Evolutionary conservation across 2,329 filamentous ascomycete genomes (phyloP).

Genomic region (Lecanicillium sp.): DNA sequence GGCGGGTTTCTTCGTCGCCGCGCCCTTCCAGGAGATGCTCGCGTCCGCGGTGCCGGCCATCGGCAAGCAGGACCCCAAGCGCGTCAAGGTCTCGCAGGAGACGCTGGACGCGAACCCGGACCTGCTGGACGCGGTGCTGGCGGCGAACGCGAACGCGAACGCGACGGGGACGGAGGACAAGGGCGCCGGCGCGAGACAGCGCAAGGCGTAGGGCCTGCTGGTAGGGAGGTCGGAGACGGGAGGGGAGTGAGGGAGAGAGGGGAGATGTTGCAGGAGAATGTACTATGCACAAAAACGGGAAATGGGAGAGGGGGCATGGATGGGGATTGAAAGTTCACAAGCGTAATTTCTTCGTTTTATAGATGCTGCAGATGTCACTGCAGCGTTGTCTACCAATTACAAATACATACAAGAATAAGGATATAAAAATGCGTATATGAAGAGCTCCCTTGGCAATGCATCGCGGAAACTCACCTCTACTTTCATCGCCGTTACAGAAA

Average conservation of each 20-base stretch:
- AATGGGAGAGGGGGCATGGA: no score
- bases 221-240: not conserved
- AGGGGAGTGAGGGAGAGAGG: not conserved
- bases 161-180: slow-evolving; percentile 28
- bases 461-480: no score
- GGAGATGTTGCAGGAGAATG: not conserved
- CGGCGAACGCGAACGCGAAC: no score
- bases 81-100: slow-evolving; percentile 35
- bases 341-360: no score
- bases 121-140: slow-evolving; percentile 43
- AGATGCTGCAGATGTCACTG: no score
- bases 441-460: no score
- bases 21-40: slow-evolving; percentile 73
- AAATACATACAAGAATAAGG: no score
- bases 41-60: slow-evolving; percentile 61
- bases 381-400: no score
- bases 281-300: no score
- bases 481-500: no score
- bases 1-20: slow-evolving; percentile 63
- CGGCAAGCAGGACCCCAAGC: slow-evolving; percentile 59
- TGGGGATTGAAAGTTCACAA: no score
- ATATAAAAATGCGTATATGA: no score
- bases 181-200: slow-evolving; percentile 39
- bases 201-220: slow-evolving; percentile 33
- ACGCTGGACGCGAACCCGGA: slow-evolving; percentile 37